A percentile compares a stretch with the other conserved stretches of the same genome.
phyloP scores from a whole-genome alignment of 176 grass and related monocot genomes.

The Melocanna baccifera region DNA sequence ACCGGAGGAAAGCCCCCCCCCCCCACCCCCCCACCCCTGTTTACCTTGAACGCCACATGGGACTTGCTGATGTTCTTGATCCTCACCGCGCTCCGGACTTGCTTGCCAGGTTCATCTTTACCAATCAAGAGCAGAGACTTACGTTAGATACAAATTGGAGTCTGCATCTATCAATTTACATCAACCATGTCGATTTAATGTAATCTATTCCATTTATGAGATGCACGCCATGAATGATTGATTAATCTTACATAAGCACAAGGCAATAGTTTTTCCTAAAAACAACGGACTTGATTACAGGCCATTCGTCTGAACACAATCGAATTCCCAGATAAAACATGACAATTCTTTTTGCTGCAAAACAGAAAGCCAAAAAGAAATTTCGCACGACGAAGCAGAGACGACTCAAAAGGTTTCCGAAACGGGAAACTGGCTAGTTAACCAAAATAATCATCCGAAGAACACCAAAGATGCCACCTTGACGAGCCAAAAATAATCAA shows the following conservation, averaged over 20 bases:
- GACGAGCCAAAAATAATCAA: constrained; percentile 5
- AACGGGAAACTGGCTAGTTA: not conserved
- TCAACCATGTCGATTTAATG: not conserved
- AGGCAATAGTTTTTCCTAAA: not conserved
- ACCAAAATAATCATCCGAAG: not conserved
- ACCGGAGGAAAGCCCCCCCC: not conserved
- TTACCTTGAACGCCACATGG: constrained; percentile 92
- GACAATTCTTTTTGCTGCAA: not conserved
- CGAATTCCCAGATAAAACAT: not conserved
- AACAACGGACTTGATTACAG: not conserved
- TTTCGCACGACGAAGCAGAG: constrained; percentile 1
- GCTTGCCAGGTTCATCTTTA: constrained; percentile 90
- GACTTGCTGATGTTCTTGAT: constrained; percentile 99
- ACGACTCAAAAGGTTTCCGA: not conserved
- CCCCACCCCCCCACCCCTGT: too few species aligned
- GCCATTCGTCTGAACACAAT: not conserved
- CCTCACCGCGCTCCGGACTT: constrained; percentile 79
- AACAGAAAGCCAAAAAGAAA: not conserved
- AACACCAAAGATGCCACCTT: not conserved
- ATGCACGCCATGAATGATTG: not conserved
- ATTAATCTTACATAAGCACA: not conserved
- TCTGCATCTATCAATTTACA: not conserved
- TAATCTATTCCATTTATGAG: not conserved
- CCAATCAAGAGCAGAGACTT: constrained; percentile 22
- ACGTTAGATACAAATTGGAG: constrained; percentile 8